Conservation (phyloP, 2,329 filamentous ascomycete genomes). For the Alternaria rosae region DNA sequence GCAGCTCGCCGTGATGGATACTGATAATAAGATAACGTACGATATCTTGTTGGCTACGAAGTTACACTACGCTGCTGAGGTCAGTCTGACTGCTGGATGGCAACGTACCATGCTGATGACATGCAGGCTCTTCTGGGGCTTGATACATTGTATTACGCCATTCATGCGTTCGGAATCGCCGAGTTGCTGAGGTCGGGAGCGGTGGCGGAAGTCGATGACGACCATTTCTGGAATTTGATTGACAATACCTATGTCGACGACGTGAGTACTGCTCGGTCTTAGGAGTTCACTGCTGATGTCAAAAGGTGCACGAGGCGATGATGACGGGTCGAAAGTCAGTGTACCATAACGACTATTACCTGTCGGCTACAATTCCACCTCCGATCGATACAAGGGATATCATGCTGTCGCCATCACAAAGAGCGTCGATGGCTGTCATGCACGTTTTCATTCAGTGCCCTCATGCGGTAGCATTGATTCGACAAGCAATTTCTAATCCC, state of each 20-base stretch:
- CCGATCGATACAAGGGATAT: constrained; percentile 8
- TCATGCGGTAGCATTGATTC: constrained; percentile 30
- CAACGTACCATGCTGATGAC: constrained; percentile 7
- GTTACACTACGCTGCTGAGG: constrained; percentile 41
- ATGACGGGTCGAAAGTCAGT: constrained; percentile 36
- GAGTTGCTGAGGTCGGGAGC: constrained; percentile 36
- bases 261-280: constrained; percentile 21
- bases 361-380: constrained; percentile 33
- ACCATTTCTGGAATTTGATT: constrained; percentile 42
- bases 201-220: constrained; percentile 30
- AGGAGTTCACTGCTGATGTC: constrained; percentile 8
- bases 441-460: constrained; percentile 40
- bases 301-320: constrained; percentile 41
- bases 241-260: constrained; percentile 47
- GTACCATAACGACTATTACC: constrained; percentile 39
- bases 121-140: constrained; percentile 33
- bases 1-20: constrained; percentile 26
- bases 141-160: constrained; percentile 36
- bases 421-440: constrained; percentile 38
- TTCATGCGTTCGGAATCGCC: constrained; percentile 37
- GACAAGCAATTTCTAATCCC: constrained; percentile 28
- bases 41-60: constrained; percentile 40
- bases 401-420: constrained; percentile 20
- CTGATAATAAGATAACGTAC: constrained; percentile 24
- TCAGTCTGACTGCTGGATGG: background rate